These are phyloP conservation scores for Tolypocladium album DNA, from an alignment of 2,329 filamentous ascomycete species.

Conservation along the genomic window DNA sequence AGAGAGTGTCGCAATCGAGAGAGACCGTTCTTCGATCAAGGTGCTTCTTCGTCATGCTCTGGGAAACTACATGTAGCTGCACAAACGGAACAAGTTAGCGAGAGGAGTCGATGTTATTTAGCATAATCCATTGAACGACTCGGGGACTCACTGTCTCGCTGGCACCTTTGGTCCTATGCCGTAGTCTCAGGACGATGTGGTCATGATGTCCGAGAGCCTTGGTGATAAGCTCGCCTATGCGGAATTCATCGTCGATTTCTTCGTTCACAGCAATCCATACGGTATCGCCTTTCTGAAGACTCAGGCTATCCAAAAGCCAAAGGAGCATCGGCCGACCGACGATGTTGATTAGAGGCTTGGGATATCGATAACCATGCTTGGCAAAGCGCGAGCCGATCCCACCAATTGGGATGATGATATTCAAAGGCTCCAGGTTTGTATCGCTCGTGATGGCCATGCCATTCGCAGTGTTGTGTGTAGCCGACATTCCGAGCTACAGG, in stretches of 20 bases:
- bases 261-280: slow-evolving; percentile 19
- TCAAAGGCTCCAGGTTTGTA: neutral
- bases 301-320: slow-evolving; percentile 18
- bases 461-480: neutral
- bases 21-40: slow-evolving; percentile 16
- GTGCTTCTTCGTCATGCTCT: slow-evolving; percentile 17
- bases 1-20: slow-evolving; percentile 21
- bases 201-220: slow-evolving; percentile 14
- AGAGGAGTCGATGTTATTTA: neutral
- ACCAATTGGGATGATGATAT: slow-evolving; percentile 5
- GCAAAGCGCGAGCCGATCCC: slow-evolving; percentile 19
- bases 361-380: slow-evolving; percentile 17
- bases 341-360: slow-evolving; percentile 20
- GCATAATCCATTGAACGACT: neutral
- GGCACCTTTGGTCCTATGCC: slow-evolving; percentile 17
- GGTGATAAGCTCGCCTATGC: slow-evolving; percentile 14
- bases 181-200: slow-evolving; percentile 11
- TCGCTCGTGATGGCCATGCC: neutral
- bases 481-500: neutral
- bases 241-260: slow-evolving; percentile 16
- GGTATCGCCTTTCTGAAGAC: slow-evolving; percentile 12
- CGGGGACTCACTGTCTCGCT: slow-evolving; percentile 15
- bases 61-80: slow-evolving; percentile 16
- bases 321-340: slow-evolving; percentile 18
- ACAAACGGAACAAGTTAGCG: neutral